Evolutionary conservation across 2,329 filamentous ascomycete genomes (phyloP), one percentile per base, ranked within the genome.

Genomic region (Alternaria rosae): DNA sequence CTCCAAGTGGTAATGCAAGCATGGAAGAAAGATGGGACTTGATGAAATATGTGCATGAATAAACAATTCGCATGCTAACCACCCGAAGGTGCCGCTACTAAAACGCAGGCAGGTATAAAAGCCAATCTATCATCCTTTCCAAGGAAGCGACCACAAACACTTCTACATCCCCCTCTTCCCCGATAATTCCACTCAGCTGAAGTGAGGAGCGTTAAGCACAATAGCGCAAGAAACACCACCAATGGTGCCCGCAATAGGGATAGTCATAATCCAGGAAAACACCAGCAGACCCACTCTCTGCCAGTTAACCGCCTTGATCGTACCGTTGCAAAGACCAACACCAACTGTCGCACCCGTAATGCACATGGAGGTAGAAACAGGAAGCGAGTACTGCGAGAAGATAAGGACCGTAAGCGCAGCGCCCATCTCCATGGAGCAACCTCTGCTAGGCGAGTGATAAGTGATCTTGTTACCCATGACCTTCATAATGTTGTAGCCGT

Each of bases 401-500:
- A 93, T 80, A 23, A 93, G 86, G 62, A 93, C 87, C 10, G 91
- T 93, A 69, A 93, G 88, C 68, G 91, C 90, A 45, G 91, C 90
- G 48, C 91, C 91, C 86, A 93, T 87, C 76, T 93, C 91, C 91
- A 93, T 93, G 53, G 89, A 92, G 70, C 82, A 91, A 54, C 83
- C 75, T 65, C 42, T 32, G 47, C 51, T 6, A 23, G 55, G 20
- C 9, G 47, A 51, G 47, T 51, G 47, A 32, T 51, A 51, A 15
- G 47, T 51, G 28, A 51, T 51, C 47, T 51, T 51, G 30, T 51
- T 93, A 55, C 91, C 91, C 90, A 93, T 92, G 79, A 91, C 89
- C 82, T 91, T 92, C 90, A 93, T 93, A 81, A 93, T 93, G 83
- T 93, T 92, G 83, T 92, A 93, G 10, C 91, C 91, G 71, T 92